Evolutionary conservation across 2,329 filamentous ascomycete genomes (phyloP).

Genomic region (Sporothrix luriei): DNA sequence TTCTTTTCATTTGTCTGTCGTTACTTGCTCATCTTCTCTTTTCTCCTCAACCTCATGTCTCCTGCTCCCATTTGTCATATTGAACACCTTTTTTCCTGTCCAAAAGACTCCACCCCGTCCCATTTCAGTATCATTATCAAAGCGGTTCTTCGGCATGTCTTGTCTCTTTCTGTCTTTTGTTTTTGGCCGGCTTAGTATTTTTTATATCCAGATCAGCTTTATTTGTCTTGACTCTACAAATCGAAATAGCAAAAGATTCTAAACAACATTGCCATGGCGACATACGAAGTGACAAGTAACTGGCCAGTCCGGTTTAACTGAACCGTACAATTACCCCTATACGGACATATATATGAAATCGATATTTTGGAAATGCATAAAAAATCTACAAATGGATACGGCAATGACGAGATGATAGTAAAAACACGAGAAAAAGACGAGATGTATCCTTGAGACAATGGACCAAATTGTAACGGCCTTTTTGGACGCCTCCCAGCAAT

Average conservation of each 20-base stretch:
- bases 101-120: background rate
- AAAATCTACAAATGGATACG: constrained; percentile 1
- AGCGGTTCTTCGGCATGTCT: background rate
- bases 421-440: constrained; percentile 19
- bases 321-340: too few relatives aligned
- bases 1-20: background rate
- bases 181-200: constrained; percentile 5
- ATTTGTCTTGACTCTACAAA: constrained; percentile 10
- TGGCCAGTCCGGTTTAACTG: too few relatives aligned
- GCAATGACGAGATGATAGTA: constrained; percentile 17
- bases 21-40: background rate
- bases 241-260: constrained; percentile 22
- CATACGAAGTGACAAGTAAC: too few relatives aligned
- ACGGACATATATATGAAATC: background rate
- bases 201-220: constrained; percentile 26
- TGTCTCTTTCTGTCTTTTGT: background rate
- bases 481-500: background rate
- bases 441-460: background rate
- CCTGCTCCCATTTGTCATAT: background rate
- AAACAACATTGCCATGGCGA: background rate
- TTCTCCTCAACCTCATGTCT: background rate
- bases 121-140: background rate
- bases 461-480: background rate
- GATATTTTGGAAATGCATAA: background rate
- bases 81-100: background rate